Conservation (phyloP, 495 filamentous ascomycete species). For the Bathelium albidoporum region DNA sequence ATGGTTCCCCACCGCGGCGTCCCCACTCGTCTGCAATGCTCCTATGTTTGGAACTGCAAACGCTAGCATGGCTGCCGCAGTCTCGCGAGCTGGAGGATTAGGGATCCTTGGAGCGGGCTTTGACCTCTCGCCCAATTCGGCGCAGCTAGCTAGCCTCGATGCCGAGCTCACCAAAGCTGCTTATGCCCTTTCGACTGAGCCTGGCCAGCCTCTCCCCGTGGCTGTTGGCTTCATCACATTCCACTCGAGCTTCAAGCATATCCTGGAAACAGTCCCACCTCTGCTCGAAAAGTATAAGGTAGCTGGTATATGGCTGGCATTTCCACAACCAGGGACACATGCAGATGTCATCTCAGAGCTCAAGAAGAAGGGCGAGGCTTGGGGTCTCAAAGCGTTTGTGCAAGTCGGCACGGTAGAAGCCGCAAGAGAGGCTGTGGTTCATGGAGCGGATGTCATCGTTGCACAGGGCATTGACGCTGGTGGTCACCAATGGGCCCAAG, state of each 20-base stretch:
- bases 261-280: not conserved
- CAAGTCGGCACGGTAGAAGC: conserved; percentile 14
- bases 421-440: conserved; percentile 11
- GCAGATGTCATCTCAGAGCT: conserved; percentile 1
- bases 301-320: not conserved
- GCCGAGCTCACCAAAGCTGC: conserved; percentile 3
- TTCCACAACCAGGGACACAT: not conserved
- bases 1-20: conserved; percentile 4
- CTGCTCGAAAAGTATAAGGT: conserved; percentile 6
- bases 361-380: conserved; percentile 1
- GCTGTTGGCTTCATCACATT: conserved; percentile 56
- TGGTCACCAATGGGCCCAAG: conserved; percentile 56
- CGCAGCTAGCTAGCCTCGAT: conserved; percentile 17
- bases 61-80: conserved; percentile 44
- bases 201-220: conserved; percentile 38
- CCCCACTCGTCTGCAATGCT: conserved; percentile 54
- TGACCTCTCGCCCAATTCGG: conserved; percentile 26
- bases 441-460: conserved; percentile 19
- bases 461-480: conserved; percentile 53
- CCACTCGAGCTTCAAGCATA: conserved; percentile 27
- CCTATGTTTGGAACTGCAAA: conserved; percentile 65
- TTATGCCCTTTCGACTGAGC: conserved; percentile 3
- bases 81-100: conserved; percentile 47
- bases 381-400: conserved; percentile 6
- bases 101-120: conserved; percentile 35